phyloP scores from a whole-genome alignment of 2,329 filamentous ascomycete species.

The Alternaria consortialis region DNA sequence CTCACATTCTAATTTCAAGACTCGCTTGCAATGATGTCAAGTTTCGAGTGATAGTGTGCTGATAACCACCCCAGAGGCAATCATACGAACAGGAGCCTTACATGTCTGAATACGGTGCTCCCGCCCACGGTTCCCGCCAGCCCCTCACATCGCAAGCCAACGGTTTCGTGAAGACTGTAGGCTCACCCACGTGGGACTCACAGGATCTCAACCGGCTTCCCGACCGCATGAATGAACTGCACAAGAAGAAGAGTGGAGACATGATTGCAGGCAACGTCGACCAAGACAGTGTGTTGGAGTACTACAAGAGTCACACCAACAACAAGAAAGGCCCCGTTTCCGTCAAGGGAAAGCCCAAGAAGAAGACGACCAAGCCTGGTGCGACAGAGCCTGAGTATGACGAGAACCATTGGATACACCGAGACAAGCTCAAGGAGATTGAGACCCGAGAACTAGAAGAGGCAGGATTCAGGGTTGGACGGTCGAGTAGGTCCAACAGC shows the following conservation, averaged over 20 bases:
- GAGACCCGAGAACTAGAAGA: constrained; percentile 83
- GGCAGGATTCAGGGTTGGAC: constrained; percentile 71
- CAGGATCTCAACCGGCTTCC: constrained; percentile 42
- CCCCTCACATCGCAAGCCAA: constrained; percentile 48
- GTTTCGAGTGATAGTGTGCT: constrained; percentile 24
- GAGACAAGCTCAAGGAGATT: constrained; percentile 83
- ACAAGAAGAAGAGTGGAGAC: constrained; percentile 54
- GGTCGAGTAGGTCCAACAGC: constrained; percentile 50
- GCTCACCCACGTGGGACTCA: constrained; percentile 43
- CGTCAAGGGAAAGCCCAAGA: constrained; percentile 37
- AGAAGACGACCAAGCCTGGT: constrained; percentile 35
- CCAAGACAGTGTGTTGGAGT: constrained; percentile 59
- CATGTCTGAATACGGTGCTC: constrained; percentile 47
- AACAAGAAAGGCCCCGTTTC: constrained; percentile 25
- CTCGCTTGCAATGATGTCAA: constrained; percentile 1
- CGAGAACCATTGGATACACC: constrained; percentile 82
- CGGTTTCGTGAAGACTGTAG: constrained; percentile 42
- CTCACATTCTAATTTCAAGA: not conserved
- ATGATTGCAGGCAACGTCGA: constrained; percentile 54
- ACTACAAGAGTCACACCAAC: constrained; percentile 49
- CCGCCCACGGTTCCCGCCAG: constrained; percentile 41
- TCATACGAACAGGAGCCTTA: constrained; percentile 44
- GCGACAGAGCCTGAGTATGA: constrained; percentile 53
- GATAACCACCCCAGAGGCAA: constrained; percentile 38
- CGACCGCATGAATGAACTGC: constrained; percentile 48